Conservation (phyloP, 441 rosid species). For the Biscutella laevigata region DNA sequence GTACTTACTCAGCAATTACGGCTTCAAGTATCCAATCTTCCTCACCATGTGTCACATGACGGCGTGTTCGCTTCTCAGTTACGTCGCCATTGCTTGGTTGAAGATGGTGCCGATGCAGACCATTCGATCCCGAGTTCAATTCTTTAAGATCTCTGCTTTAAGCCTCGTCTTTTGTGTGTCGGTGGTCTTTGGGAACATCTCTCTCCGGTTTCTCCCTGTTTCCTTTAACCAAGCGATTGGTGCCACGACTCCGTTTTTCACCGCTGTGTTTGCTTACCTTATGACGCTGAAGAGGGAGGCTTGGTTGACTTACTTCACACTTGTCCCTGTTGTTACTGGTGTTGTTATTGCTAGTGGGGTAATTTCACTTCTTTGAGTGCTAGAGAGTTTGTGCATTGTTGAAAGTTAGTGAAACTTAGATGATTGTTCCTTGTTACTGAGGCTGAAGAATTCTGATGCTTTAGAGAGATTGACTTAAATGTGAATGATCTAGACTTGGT, state of each 20-base stretch:
- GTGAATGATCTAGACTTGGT: background rate
- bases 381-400: too few species aligned
- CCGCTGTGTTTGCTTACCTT: slow-evolving; percentile 77
- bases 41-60: slow-evolving; percentile 97
- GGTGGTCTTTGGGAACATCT: slow-evolving; percentile 79
- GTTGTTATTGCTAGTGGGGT: slow-evolving; percentile 91
- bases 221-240: slow-evolving; percentile 84
- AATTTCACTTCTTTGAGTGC: slow-evolving; percentile 20
- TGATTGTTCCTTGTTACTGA: background rate
- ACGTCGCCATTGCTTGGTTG: slow-evolving; percentile 77
- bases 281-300: slow-evolving; percentile 78
- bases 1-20: slow-evolving; percentile 74
- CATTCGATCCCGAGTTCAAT: slow-evolving; percentile 66
- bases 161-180: slow-evolving; percentile 83
- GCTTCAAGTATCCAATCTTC: slow-evolving; percentile 85
- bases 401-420: too few species aligned
- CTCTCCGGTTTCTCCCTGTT: slow-evolving; percentile 69
- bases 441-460: background rate
- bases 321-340: slow-evolving; percentile 80
- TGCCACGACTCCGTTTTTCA: slow-evolving; percentile 90
- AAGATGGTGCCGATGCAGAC: slow-evolving; percentile 93
- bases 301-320: slow-evolving; percentile 78
- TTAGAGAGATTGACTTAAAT: background rate
- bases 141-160: slow-evolving; percentile 70
- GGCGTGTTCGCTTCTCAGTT: slow-evolving; percentile 75